Evolutionary conservation across 805 yeast species (phyloP).

Genomic region (Wickerhamiella brachini): DNA sequence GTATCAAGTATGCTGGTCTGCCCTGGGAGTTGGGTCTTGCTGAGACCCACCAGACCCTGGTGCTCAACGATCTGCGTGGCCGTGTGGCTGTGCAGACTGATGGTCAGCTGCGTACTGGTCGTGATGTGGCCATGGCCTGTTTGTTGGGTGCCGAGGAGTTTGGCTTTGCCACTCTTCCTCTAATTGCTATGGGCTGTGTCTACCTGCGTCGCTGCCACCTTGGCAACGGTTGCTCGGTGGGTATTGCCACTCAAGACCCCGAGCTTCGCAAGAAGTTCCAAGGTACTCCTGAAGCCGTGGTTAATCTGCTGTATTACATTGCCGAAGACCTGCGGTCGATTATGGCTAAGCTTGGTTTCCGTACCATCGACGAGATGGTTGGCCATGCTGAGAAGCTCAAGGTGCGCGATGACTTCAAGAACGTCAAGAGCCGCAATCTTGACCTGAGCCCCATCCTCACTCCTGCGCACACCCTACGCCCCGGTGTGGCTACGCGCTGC

Average conservation of each 20-base stretch:
- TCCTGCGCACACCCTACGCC: slow-evolving; percentile 92
- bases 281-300: slow-evolving; percentile 97
- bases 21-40: slow-evolving; percentile 99
- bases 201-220: slow-evolving; percentile 92
- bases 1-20: slow-evolving; percentile 91
- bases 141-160: slow-evolving; percentile 96
- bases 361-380: slow-evolving; percentile 95
- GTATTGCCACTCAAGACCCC: slow-evolving; percentile 98
- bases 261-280: slow-evolving; percentile 77
- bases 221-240: slow-evolving; percentile 83
- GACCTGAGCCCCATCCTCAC: slow-evolving; percentile 89
- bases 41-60: slow-evolving; percentile 95
- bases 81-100: slow-evolving; percentile 95
- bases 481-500: slow-evolving; percentile 90
- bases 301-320: slow-evolving; percentile 90
- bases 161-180: slow-evolving; percentile 95
- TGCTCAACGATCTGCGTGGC: slow-evolving; percentile 88
- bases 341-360: slow-evolving; percentile 92
- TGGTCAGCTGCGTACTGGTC: slow-evolving; percentile 93
- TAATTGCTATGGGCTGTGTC: slow-evolving; percentile 94
- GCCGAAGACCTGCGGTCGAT: slow-evolving; percentile 82
- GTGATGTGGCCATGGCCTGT: slow-evolving; percentile 94
- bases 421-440: slow-evolving; percentile 79
- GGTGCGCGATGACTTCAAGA: slow-evolving; percentile 74
- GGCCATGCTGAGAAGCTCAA: slow-evolving; percentile 87